Percentiles rank a stretch among this genome's conserved stretches.
phyloP scores from a whole-genome alignment of 805 yeast species.

The Citeromyces matritensis region DNA sequence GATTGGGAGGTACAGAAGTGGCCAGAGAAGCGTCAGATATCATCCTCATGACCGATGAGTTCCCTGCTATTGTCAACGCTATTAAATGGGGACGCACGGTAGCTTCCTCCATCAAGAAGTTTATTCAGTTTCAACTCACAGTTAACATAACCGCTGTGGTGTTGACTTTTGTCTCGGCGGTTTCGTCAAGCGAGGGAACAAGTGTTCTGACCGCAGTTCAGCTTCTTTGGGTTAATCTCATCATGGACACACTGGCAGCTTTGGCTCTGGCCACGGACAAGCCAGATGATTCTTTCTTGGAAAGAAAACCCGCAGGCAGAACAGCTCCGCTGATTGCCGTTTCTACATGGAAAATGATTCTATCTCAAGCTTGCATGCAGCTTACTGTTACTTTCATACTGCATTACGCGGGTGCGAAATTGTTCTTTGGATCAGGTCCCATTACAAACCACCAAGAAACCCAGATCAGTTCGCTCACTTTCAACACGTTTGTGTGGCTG shows the following conservation, averaged over 20 bases:
- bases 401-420: conserved; percentile 59
- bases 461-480: conserved; percentile 72
- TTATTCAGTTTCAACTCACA: conserved; percentile 91
- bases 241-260: conserved; percentile 98
- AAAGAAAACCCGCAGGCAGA: conserved; percentile 77
- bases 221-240: conserved; percentile 90
- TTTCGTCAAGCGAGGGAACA: conserved; percentile 59
- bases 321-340: conserved; percentile 64
- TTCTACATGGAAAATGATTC: conserved; percentile 97
- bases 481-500: conserved; percentile 95
- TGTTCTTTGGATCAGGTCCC: conserved; percentile 30
- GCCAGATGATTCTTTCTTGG: conserved; percentile 71
- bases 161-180: conserved; percentile 87
- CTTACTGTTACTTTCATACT: conserved; percentile 63
- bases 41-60: conserved; percentile 93
- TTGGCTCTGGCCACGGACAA: conserved; percentile 95
- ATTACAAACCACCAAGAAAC: conserved; percentile 28
- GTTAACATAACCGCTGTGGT: conserved; percentile 95
- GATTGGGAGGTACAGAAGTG: conserved; percentile 95
- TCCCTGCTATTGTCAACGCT: conserved; percentile 88
- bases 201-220: conserved; percentile 96
- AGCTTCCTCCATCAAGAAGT: conserved; percentile 84
- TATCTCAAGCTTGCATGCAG: conserved; percentile 76
- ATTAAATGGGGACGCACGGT: conserved; percentile 98
- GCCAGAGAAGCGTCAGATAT: conserved; percentile 98